Base-by-base conservation (phyloP, 208 protist genomes). In the Borovskyia barvae region DNA sequence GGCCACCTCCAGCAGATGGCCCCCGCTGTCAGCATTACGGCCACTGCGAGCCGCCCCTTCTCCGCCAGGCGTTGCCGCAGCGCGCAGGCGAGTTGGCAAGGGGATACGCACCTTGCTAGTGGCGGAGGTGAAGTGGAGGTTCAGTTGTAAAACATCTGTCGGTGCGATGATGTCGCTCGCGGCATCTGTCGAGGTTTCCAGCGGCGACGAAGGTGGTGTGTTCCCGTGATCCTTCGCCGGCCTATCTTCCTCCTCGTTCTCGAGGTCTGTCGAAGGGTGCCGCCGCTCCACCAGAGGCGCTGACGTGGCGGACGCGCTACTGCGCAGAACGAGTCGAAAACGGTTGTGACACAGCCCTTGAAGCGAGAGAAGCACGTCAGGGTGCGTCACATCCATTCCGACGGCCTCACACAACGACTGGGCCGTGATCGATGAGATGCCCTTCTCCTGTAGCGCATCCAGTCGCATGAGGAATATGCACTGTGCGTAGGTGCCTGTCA, bases 401-500 rank as follows among this genome's bases (percentile, higher is more conserved):
- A 81, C 58, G 3, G 68, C 80, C 25, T 73, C 80, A 22, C 89
- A 96, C 0, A 76, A 46, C 25, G 61, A 61, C 53, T 81, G 40
- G 14, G 97, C 82, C 15, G 93, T 75, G 20, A 69, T 40, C 25
- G 47, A 28, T 39, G 52, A 33, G 26, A 58, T 37, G 22, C 69
- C 78, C 9, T 60, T 50, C 15, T 92, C 35, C 43, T 71, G 39
- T 32, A 77, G 61, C 8, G 72, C 64, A 64, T 98, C 97, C 41
- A 98, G 90, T 11, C 85, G 66, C 29, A 98, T 77, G 14, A 98
- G 64, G 24, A 97, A 66, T 2, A 96, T 25, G 7, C 87, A 81
- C 75, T 99, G 97, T 15, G 92, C 62, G 30, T 98, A 65, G 19
- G 94, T 97, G 7, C 97, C 92, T 0, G 64, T 51, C 8, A 98